Conservation (phyloP, 1,139 yeast genomes). For the Saccharomyces hybrid region DNA sequence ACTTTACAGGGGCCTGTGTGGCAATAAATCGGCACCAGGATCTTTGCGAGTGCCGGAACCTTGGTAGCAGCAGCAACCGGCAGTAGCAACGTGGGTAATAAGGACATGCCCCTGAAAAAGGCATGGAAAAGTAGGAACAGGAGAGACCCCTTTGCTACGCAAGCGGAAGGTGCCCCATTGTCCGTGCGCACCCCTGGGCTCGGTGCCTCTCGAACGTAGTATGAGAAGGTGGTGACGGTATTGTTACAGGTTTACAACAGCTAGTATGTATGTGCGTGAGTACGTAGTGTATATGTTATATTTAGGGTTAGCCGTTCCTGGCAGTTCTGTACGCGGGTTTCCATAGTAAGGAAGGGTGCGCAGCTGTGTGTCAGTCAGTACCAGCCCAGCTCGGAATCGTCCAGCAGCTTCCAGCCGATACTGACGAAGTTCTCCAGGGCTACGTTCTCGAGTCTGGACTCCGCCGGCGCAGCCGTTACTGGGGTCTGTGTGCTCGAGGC, state of each 20-base stretch:
- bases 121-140: background rate
- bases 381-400: slow-evolving; percentile 32
- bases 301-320: background rate
- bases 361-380: slow-evolving; percentile 4
- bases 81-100: background rate
- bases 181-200: background rate
- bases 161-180: background rate
- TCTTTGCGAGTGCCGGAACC: background rate
- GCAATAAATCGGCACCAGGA: background rate
- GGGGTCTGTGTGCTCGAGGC: background rate
- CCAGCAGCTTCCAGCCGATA: slow-evolving; percentile 24
- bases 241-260: background rate
- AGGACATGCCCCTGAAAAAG: background rate
- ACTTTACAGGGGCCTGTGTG: background rate
- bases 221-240: background rate
- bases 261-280: background rate
- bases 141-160: background rate
- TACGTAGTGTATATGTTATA: background rate
- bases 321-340: background rate
- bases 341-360: background rate
- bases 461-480: background rate
- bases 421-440: slow-evolving; percentile 15
- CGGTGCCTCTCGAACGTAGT: background rate
- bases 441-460: slow-evolving; percentile 7
- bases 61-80: background rate